Evolutionary conservation across 768 basidiomycete genomes (phyloP).

Genomic region (Podaxis pistillaris): DNA sequence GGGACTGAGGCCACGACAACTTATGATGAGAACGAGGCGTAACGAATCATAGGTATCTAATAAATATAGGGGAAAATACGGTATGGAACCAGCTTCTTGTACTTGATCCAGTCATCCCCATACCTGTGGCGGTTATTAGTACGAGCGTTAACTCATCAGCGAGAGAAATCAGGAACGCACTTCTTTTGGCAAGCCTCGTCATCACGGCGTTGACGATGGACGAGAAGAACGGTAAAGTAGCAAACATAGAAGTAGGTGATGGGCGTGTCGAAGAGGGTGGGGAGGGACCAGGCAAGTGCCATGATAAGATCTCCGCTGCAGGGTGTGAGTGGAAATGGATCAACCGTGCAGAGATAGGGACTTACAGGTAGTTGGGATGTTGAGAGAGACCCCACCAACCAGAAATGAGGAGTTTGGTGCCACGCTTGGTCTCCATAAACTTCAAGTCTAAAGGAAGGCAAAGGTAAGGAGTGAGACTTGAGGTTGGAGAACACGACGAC

Average conservation of each 20-base stretch:
- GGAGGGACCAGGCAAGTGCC: constrained; percentile 90
- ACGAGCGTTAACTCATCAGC: neutral
- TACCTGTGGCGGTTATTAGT: constrained; percentile 52
- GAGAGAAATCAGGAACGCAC: constrained; percentile 38
- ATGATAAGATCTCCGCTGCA: constrained; percentile 82
- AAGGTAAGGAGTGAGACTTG: constrained; percentile 2
- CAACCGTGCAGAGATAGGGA: constrained; percentile 10
- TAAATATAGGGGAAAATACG: constrained; percentile 86
- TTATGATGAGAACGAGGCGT: neutral
- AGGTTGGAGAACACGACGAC: constrained; percentile 24
- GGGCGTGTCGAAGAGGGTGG: constrained; percentile 88
- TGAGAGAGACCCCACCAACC: constrained; percentile 97
- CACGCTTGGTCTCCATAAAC: constrained; percentile 78
- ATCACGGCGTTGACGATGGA: constrained; percentile 89
- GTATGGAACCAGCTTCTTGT: constrained; percentile 82
- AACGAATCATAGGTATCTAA: constrained; percentile 25
- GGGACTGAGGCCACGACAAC: neutral
- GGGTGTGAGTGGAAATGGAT: neutral
- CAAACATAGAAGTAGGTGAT: constrained; percentile 93
- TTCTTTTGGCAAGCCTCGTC: constrained; percentile 90
- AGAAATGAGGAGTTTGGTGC: constrained; percentile 87
- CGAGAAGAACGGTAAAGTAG: constrained; percentile 87
- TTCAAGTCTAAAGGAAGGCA: constrained; percentile 53
- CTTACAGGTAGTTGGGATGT: constrained; percentile 90
- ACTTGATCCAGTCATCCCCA: constrained; percentile 91